Evolutionary conservation across 2,329 filamentous ascomycete species (phyloP).

Genomic region (Bertia moriformis): DNA sequence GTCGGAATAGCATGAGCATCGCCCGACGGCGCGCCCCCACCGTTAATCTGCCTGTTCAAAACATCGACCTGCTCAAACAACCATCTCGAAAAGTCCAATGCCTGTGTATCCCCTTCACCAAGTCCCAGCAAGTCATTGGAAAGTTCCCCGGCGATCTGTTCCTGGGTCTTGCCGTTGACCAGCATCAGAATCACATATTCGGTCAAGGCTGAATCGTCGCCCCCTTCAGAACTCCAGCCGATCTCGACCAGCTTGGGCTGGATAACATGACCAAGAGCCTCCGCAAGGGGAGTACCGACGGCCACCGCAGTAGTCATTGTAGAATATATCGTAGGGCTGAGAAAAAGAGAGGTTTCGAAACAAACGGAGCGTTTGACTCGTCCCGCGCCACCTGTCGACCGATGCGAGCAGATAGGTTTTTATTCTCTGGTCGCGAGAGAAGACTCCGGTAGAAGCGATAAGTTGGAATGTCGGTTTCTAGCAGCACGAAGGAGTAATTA

Average conservation of each 20-base stretch:
- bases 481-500: too few relatives aligned
- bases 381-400: neutral
- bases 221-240: slow-evolving; percentile 72
- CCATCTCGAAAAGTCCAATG: slow-evolving; percentile 76
- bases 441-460: too few relatives aligned
- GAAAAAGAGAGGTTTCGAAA: slow-evolving; percentile 3
- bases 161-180: slow-evolving; percentile 82
- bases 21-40: slow-evolving; percentile 18
- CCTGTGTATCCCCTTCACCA: slow-evolving; percentile 67
- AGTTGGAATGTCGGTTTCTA: too few relatives aligned
- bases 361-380: slow-evolving; percentile 3
- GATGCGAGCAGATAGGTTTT: too few relatives aligned
- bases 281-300: slow-evolving; percentile 68
- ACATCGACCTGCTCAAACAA: slow-evolving; percentile 73
- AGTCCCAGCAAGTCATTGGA: slow-evolving; percentile 75
- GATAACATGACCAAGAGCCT: slow-evolving; percentile 68
- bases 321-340: slow-evolving; percentile 8
- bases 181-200: slow-evolving; percentile 98
- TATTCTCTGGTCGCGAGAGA: too few relatives aligned
- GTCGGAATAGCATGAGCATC: slow-evolving; percentile 11
- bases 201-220: slow-evolving; percentile 67
- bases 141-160: slow-evolving; percentile 77
- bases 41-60: slow-evolving; percentile 49
- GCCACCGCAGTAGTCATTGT: slow-evolving; percentile 67
- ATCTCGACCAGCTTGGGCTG: slow-evolving; percentile 85